Base-by-base conservation (phyloP, 2,329 filamentous ascomycete genomes). In the Hypoxylon sp. region DNA sequence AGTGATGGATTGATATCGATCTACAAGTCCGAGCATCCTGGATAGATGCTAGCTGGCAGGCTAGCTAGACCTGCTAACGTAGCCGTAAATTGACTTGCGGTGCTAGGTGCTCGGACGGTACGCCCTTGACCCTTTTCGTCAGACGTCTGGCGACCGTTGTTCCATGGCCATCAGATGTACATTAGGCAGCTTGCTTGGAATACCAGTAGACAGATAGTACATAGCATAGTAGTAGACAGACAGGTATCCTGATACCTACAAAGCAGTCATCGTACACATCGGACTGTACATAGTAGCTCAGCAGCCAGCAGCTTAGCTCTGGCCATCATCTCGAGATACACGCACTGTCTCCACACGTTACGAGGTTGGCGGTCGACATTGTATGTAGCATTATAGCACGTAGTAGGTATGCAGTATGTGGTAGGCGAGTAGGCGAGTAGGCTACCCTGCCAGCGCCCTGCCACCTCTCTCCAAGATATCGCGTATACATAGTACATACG, bases 311-410 rank as follows among this genome's bases (percentile, higher is more conserved):
- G 29, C 23, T 24, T 46, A 21, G 15, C 29, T 35, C 18, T n/a
- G 37, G 45, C 20, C 45, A 48, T 20, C 3, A 48, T 35, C 31
- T 48, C 41, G 35, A 48, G 37, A 10, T 43, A 35, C 3, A 41
- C 35, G 35, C 48, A 57, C 48, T 57, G 42, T 52, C 42, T 23
- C 48, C 48, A n/a, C 48, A 42, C 54, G 48, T 43, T n/a, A n/a
- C n/a, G n/a, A n/a, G n/a, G n/a, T n/a, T n/a, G n/a, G n/a, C n/a
- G n/a, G n/a, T n/a, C n/a, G n/a, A n/a, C n/a, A n/a, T n/a, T n/a
- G n/a, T n/a, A n/a, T n/a, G n/a, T n/a, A n/a, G n/a, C n/a, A n/a
- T n/a, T n/a, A n/a, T n/a, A n/a, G n/a, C n/a, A n/a, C n/a, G n/a
- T n/a, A n/a, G n/a, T n/a, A n/a, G n/a, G n/a, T n/a, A n/a, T n/a